A percentile compares a stretch with the other conserved stretches of the same genome.
Conservation (phyloP, 352 stramenopile species). For the Phytophthora pluvialis region DNA sequence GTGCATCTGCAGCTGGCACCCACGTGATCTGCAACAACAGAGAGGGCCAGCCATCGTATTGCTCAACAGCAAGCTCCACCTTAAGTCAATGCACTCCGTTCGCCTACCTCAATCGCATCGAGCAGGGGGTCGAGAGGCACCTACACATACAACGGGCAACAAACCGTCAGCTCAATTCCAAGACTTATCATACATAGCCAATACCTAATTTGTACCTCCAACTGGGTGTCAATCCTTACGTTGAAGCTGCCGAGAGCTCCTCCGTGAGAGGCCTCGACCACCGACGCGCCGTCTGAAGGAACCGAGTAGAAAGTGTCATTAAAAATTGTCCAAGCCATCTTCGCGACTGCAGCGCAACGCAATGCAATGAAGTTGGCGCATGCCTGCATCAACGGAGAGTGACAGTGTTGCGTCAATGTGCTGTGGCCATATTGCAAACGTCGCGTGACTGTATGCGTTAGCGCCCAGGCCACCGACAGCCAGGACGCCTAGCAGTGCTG, state of each 20-base stretch:
- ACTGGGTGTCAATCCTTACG: conserved; percentile 15
- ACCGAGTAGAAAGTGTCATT: background rate
- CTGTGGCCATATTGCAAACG: conserved; percentile 42
- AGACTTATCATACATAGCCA: background rate
- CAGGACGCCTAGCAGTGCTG: conserved; percentile 3
- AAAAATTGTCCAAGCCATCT: background rate
- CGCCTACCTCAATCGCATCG: conserved; percentile 45
- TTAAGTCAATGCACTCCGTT: background rate
- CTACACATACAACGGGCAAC: conserved; percentile 9
- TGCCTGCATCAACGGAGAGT: conserved; percentile 30
- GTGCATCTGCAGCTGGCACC: conserved; percentile 22
- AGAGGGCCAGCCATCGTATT: background rate
- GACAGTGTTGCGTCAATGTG: conserved; percentile 28
- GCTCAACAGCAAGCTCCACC: background rate
- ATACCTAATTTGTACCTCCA: conserved; percentile 15
- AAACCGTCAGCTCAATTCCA: conserved; percentile 6
- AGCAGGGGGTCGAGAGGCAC: conserved; percentile 40
- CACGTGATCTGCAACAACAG: conserved; percentile 42
- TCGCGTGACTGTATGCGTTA: conserved; percentile 16
- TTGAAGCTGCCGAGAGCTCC: conserved; percentile 40
- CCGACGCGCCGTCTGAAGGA: conserved; percentile 30
- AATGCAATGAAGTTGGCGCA: background rate
- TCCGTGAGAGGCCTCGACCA: conserved; percentile 28
- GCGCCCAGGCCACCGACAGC: conserved; percentile 1
- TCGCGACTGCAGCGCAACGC: background rate